phyloP scores from a whole-genome alignment of 1,139 yeast species.

The Arxiozyma heterogenica region DNA sequence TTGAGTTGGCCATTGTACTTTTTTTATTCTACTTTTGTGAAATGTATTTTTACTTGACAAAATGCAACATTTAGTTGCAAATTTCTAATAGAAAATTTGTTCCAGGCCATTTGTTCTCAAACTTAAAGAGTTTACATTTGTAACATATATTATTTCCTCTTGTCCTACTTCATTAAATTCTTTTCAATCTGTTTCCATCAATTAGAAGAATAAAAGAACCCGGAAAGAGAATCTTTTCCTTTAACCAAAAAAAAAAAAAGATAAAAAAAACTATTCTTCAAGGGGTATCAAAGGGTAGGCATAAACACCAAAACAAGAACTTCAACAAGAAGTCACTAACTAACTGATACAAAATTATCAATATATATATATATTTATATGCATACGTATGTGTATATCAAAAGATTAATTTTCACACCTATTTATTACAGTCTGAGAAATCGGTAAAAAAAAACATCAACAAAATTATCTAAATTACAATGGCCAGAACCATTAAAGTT shows the following conservation, averaged over 20 bases:
- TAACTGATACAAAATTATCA: background rate
- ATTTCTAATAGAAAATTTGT: background rate
- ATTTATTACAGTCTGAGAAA: background rate
- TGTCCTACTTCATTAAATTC: background rate
- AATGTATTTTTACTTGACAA: background rate
- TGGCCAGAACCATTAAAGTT: conserved; percentile 20
- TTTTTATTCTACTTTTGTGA: background rate
- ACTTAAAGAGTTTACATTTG: background rate
- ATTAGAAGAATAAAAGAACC: background rate
- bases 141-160: no score
- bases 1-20: conserved; percentile 58
- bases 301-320: background rate
- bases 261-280: background rate
- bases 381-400: background rate
- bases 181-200: background rate
- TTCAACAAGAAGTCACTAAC: background rate
- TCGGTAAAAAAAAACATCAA: background rate
- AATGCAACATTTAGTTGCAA: background rate
- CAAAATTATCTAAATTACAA: background rate
- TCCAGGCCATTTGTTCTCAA: background rate
- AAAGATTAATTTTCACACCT: background rate
- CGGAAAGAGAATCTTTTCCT: background rate
- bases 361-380: no score
- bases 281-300: background rate
- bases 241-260: background rate